phyloP scores from a whole-genome alignment of 441 rosid species.

The Viola pubescens region DNA sequence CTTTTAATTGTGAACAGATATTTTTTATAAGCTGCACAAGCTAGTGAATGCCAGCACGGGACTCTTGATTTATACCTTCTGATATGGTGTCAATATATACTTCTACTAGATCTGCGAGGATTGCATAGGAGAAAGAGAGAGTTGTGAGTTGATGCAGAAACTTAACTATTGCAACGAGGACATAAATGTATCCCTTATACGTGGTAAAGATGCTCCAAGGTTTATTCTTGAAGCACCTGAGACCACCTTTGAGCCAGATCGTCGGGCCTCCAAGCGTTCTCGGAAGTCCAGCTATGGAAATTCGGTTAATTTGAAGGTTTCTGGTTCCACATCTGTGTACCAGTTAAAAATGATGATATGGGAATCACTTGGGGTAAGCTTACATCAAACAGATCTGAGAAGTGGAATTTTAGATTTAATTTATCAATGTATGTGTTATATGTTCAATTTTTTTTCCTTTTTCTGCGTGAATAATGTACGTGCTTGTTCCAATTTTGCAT shows the following conservation, averaged over 20 bases:
- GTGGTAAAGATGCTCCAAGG: constrained; percentile 93
- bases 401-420: constrained; percentile 8
- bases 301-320: constrained; percentile 69
- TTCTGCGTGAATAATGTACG: too few relatives aligned
- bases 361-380: constrained; percentile 96
- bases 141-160: constrained; percentile 83
- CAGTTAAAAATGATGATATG: constrained; percentile 99
- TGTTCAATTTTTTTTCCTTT: not conserved
- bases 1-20: not conserved
- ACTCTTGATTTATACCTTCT: constrained; percentile 1
- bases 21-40: not conserved
- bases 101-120: constrained; percentile 66
- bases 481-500: not conserved
- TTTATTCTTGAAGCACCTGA: constrained; percentile 79
- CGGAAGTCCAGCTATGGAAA: constrained; percentile 71
- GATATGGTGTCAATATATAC: constrained; percentile 8
- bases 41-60: not conserved
- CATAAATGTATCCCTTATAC: constrained; percentile 66
- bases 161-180: constrained; percentile 75
- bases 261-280: constrained; percentile 84
- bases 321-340: constrained; percentile 83
- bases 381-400: not conserved
- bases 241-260: constrained; percentile 57
- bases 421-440: not conserved
- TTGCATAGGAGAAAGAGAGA: constrained; percentile 94